Conservation (phyloP, 2,329 filamentous ascomycete genomes). For the Botrytis hyacinthi region DNA sequence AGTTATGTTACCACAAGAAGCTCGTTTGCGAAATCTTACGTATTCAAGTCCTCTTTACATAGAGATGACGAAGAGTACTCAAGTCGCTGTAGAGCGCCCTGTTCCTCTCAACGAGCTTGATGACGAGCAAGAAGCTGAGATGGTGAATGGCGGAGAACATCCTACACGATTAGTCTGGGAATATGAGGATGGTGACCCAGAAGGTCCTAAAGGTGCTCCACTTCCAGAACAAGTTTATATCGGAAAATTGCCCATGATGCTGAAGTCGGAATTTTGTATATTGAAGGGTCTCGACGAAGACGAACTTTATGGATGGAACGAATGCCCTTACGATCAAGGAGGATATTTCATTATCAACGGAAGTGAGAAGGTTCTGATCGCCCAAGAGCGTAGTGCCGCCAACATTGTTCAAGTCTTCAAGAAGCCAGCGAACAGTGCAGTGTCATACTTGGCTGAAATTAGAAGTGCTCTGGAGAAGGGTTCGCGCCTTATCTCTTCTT, state of each 20-base stretch:
- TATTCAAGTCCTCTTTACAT: constrained; percentile 92
- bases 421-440: constrained; percentile 89
- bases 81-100: constrained; percentile 74
- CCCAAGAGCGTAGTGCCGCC: constrained; percentile 93
- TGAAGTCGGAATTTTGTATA: constrained; percentile 95
- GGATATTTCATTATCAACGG: constrained; percentile 99
- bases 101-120: constrained; percentile 68
- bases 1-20: constrained; percentile 89
- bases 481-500: constrained; percentile 87
- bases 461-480: constrained; percentile 95
- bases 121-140: constrained; percentile 57
- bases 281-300: constrained; percentile 80
- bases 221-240: constrained; percentile 69
- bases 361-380: constrained; percentile 96
- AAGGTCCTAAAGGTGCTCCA: constrained; percentile 49
- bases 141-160: constrained; percentile 53
- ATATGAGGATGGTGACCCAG: constrained; percentile 46
- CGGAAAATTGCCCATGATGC: constrained; percentile 94
- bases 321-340: constrained; percentile 97
- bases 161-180: constrained; percentile 61
- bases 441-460: constrained; percentile 92
- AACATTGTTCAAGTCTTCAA: constrained; percentile 99
- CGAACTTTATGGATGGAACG: constrained; percentile 85
- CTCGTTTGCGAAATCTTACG: constrained; percentile 90
- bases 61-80: constrained; percentile 80